Base-by-base conservation (phyloP, 345 rosid species). In the Murraya koenigii region DNA sequence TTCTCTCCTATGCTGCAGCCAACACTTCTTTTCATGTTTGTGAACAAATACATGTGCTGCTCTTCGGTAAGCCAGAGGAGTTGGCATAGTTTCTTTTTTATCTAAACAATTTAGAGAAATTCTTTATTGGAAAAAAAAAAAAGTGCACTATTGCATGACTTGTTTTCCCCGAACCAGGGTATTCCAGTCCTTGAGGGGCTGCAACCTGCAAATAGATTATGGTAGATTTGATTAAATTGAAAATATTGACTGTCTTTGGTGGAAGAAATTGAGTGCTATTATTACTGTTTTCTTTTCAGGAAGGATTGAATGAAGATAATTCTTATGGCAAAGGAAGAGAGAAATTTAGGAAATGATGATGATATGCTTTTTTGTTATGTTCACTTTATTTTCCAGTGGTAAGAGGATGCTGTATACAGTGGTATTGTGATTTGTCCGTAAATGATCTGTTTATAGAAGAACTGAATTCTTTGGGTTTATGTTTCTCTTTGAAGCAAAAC, bases 241-340 rank as follows among this genome's bases (percentile, higher is more conserved):
- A n/a, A n/a, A n/a, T n/a, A 32, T 28, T 19, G 61, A 10, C 30
- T 52, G 58, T 11, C n/a, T 71, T 71, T 55, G 65, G 26, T 11
- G 1, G n/a, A n/a, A n/a, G n/a, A n/a, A n/a, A 9, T 35, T 10
- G 14, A 54, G 62, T 13, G 20, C 3, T 55, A 32, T 9, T 33
- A 1, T 32, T 32, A 69, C 33, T 72, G 28, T 36, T 33, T 72
- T 58, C 2, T 32, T 58, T 72, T 17, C 75, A 72, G 75, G 66
- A 72, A 58, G 75, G 33, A 72, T 13, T 54, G 62, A 71, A 7
- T 36, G 52, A 56, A 72, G 66, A 72, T 35, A 23, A n/a, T n/a
- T n/a, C n/a, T n/a, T n/a, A n/a, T n/a, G n/a, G n/a, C n/a, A n/a
- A n/a, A n/a, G n/a, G n/a, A 65, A 65, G 52, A 9, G 19, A n/a